Conservation (phyloP, 495 filamentous ascomycete genomes). For the Tuber brumale region DNA sequence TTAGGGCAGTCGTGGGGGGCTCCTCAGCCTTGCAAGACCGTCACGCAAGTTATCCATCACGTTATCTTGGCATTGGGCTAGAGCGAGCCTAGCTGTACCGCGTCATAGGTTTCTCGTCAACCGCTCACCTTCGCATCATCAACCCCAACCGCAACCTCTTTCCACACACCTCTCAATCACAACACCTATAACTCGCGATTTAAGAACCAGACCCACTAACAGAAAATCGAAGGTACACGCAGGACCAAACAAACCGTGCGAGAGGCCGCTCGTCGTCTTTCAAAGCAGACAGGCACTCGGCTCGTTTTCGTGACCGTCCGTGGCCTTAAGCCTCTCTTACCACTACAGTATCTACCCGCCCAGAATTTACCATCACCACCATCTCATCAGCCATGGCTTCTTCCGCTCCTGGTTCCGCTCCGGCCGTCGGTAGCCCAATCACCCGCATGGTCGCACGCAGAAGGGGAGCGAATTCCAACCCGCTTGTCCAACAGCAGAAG, state of each 20-base stretch:
- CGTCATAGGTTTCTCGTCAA: conserved; percentile 1
- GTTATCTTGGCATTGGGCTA: not conserved
- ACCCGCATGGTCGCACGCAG: conserved; percentile 26
- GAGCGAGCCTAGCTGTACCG: not conserved
- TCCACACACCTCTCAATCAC: not conserved
- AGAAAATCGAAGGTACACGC: not conserved
- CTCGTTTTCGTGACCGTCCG: not conserved
- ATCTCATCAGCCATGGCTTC: not conserved
- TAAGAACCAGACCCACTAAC: not conserved
- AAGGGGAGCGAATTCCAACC: conserved; percentile 31
- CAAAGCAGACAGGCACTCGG: not conserved
- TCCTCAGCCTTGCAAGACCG: not conserved
- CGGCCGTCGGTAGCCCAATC: conserved; percentile 7
- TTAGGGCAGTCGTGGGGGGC: not conserved
- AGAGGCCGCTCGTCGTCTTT: not conserved
- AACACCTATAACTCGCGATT: not conserved
- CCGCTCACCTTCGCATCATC: not conserved
- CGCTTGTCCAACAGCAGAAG: conserved; percentile 33
- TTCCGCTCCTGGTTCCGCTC: conserved; percentile 5
- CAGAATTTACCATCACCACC: not conserved
- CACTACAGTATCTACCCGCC: not conserved
- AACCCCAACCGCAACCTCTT: not conserved
- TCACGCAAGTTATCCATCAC: conserved; percentile 1
- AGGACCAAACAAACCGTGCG: not conserved
- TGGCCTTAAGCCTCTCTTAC: not conserved